Base-by-base conservation (phyloP, 176 grass and related monocot species). In the Carex cristatella region DNA sequence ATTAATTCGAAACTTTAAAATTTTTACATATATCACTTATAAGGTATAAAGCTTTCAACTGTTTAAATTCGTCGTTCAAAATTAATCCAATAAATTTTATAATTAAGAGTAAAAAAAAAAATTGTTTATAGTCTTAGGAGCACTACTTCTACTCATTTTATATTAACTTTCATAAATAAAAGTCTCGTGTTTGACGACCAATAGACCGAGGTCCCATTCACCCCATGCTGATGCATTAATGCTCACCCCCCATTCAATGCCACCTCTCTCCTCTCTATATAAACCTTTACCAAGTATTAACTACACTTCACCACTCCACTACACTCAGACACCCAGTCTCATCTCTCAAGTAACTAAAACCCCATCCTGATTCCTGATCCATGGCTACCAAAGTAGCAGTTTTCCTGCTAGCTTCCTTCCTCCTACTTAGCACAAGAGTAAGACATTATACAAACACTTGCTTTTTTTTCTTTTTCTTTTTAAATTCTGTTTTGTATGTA, bases 361-460 rank as follows among this genome's bases (percentile, higher is more conserved):
- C 44, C 64, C 44, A 60, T 19, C 54, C 12, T 76, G 30, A 69
- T 42, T 23, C 53, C 18, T 76, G 30, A 69, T 42, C 67, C 27
- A 88, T 88, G 87, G 87, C 87, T 60, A 27, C 72, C 31, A 88
- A 88, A 19, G 61, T 81, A 62, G 31, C 87, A 72, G 1, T 85
- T 28, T 88, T 88, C 5, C 53, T 88, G 0, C 44, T 88, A 57
- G 87, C 61, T 69, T 88, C 73, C 32, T 81, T 85, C 71, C 71
- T 88, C 71, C 69, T 88, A 14, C 31, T 80, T 7, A 81, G 81
- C 69, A 72, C 62, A 38, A 84, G 73, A 80, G 87, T 88, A 84
- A 83, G 77, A 13, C 54, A 3, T 18, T 15, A 54, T 16, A 7
- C 44, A 37, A 64, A 66, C 44, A 14, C 11, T 33, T 27, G 33